Base-by-base conservation (phyloP, 78 protist genomes). In the Dictyostelium brefeldianum region DNA sequence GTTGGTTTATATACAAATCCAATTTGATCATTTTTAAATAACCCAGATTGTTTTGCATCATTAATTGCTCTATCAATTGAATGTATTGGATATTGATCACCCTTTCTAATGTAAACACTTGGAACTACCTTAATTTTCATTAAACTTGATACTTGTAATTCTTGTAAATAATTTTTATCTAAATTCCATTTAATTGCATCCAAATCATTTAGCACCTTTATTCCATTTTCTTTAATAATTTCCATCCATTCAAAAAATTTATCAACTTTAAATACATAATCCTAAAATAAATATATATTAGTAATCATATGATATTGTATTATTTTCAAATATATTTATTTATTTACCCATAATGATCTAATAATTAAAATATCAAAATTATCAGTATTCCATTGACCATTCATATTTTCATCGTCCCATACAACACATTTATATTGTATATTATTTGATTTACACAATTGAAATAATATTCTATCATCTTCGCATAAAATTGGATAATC, bases 281-380 rank as follows among this genome's bases (percentile, higher is more conserved):
- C 93, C 93, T 82, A 79, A 36, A 36, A 31, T 17, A n/a, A 9
- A 79, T 29, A 11, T 5, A 59, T 5, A 47, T 51, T 48, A 9
- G 17, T 22, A 7, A 31, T 20, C 5, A 48, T 51, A 48, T 25
- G 1, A 14, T 51, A 69, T 22, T 18, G 17, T 36, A 36, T 27
- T 10, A 12, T 41, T 15, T 3, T 18, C 17, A 29, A 53, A 17
- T 22, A 8, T 0, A 10, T 47, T 51, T 25, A 4, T 51, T 5
- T 48, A 75, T 48, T 77, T 82, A 82, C 90, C 90, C 93, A 87
- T 48, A 77, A 22, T 22, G 93, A 87, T 74, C 93, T 51, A 64
- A 87, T 74, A 14, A 87, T 64, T 18, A 87, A 64, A 9, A 43
- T 17, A 87, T 74, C 83, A 65, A 22, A 87, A 25, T 75, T 75